Evolutionary conservation across 768 basidiomycete species (phyloP).

Genomic region (Boletus sp.): DNA sequence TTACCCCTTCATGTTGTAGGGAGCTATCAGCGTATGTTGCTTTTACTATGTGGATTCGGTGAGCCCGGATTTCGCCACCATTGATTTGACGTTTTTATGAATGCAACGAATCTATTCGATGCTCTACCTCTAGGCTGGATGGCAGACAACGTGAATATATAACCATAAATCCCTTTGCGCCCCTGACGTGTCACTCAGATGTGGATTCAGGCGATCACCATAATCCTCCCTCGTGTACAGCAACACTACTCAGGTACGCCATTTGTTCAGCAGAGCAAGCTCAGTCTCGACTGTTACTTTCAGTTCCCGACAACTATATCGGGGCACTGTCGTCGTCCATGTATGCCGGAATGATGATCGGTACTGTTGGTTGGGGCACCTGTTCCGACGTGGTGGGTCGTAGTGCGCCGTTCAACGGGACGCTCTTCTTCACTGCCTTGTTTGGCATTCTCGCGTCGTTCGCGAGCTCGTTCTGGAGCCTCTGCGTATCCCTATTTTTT

Average conservation of each 20-base stretch:
- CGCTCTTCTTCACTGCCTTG: constrained; percentile 83
- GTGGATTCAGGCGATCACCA: constrained; percentile 91
- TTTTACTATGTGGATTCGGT: constrained; percentile 90
- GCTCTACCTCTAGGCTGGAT: constrained; percentile 65
- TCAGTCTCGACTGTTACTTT: constrained; percentile 18
- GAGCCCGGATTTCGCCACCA: constrained; percentile 29
- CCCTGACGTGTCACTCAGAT: constrained; percentile 54
- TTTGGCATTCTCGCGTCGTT: constrained; percentile 85
- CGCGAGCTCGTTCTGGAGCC: constrained; percentile 58
- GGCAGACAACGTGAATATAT: constrained; percentile 76
- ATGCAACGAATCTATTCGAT: neutral
- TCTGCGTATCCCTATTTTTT: constrained; percentile 81
- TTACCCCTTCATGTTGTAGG: constrained; percentile 31
- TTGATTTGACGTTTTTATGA: neutral
- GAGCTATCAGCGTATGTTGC: constrained; percentile 77
- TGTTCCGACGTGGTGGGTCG: constrained; percentile 91
- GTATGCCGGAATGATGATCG: constrained; percentile 96
- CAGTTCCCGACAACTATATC: constrained; percentile 74
- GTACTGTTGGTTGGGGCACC: constrained; percentile 89
- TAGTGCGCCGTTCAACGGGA: constrained; percentile 87
- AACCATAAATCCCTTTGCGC: neutral
- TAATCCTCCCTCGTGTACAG: constrained; percentile 93
- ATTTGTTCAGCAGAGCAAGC: constrained; percentile 1
- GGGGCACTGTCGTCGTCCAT: constrained; percentile 84
- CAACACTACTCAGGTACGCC: constrained; percentile 73